These are phyloP conservation scores for Diaporthe sp. DNA, from an alignment of 2,329 filamentous ascomycete species.

Conservation along the genomic window DNA sequence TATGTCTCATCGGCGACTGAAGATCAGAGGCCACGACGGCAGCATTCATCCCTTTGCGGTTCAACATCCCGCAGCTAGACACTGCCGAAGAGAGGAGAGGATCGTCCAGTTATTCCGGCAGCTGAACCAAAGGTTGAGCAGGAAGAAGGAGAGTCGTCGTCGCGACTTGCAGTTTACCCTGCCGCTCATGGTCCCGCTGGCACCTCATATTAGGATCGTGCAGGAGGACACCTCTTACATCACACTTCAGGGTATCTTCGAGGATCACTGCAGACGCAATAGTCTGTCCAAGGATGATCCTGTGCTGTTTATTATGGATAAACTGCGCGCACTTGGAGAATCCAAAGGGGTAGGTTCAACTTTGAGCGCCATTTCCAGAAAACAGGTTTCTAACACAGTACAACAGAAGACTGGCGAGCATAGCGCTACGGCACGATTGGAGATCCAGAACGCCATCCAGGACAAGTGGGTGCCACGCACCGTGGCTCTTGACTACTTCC, in stretches of 20 bases:
- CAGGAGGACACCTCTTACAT: conserved; percentile 96
- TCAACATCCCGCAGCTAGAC: conserved; percentile 92
- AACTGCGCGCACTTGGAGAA: conserved; percentile 82
- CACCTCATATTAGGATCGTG: conserved; percentile 93
- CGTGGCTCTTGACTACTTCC: conserved; percentile 90
- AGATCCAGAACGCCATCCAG: conserved; percentile 95
- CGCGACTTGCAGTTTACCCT: conserved; percentile 97
- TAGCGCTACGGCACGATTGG: conserved; percentile 79
- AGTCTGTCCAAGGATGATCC: conserved; percentile 95
- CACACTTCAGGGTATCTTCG: conserved; percentile 93
- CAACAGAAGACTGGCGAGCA: conserved; percentile 77
- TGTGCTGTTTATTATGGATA: conserved; percentile 94
- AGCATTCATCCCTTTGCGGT: conserved; percentile 97
- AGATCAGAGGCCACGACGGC: conserved; percentile 97
- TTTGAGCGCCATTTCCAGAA: background rate
- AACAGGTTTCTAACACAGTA: background rate
- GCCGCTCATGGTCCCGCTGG: conserved; percentile 94
- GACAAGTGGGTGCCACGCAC: conserved; percentile 91
- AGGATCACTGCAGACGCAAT: conserved; percentile 92
- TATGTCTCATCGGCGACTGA: conserved; percentile 90
- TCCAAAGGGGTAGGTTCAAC: conserved; percentile 64
- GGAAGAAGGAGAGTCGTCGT: conserved; percentile 94
- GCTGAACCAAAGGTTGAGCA: conserved; percentile 91
- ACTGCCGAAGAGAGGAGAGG: conserved; percentile 93
- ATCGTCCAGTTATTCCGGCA: conserved; percentile 97